A percentile compares a stretch with the other conserved stretches of the same genome.
phyloP scores from a whole-genome alignment of 73 alveolate species.

The Symbiodinium natans region DNA sequence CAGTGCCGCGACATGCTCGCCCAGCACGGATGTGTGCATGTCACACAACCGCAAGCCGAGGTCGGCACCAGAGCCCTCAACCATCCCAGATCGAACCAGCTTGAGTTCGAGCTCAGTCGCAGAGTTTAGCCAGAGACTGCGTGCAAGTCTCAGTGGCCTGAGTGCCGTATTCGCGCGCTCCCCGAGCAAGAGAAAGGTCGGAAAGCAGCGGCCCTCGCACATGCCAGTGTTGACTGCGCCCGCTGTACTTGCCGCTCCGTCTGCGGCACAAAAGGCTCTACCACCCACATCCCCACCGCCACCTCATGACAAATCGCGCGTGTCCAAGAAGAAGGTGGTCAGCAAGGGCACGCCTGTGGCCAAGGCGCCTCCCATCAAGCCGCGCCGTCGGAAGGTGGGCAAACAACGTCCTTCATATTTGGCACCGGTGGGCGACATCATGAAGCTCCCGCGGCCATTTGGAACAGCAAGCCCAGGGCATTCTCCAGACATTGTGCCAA shows the following conservation, averaged over 20 bases:
- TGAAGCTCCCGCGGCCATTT: slow-evolving; percentile 8
- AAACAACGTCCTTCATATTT: slow-evolving; percentile 51
- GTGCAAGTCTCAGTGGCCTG: background rate
- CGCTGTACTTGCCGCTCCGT: background rate
- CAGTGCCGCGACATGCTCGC: background rate
- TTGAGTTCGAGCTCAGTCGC: background rate
- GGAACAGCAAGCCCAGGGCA: background rate
- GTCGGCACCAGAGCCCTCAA: background rate
- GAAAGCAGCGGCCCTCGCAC: slow-evolving; percentile 72
- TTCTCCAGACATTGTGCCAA: background rate
- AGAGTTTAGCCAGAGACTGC: background rate
- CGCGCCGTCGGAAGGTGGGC: slow-evolving; percentile 65
- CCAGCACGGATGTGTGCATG: no score
- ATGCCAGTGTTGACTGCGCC: background rate
- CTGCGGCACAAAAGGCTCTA: background rate
- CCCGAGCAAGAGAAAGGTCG: slow-evolving; percentile 54
- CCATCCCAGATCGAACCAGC: background rate
- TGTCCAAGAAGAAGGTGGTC: background rate
- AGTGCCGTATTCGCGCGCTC: background rate
- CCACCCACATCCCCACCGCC: background rate
- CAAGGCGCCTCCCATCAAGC: background rate
- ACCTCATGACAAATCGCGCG: background rate
- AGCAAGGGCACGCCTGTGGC: background rate
- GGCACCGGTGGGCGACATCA: slow-evolving; percentile 39
- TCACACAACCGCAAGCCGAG: background rate